phyloP scores from a whole-genome alignment of 805 yeast species.

The Groenewaldozyma salmanticensis region DNA sequence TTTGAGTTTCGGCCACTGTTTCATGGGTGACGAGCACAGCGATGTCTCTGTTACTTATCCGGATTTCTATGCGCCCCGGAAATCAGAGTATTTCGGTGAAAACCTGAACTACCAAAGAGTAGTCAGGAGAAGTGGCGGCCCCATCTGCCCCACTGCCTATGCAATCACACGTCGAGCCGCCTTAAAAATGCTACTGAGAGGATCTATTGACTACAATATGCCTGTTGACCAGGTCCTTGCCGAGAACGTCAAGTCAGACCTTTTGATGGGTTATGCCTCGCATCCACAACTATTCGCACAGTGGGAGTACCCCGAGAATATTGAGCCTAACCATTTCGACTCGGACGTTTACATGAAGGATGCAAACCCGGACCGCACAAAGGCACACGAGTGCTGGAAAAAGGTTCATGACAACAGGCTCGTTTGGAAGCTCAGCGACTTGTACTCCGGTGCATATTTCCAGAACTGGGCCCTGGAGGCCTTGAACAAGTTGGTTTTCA shows the following conservation, averaged over 20 bases:
- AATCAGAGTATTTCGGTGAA: conserved; percentile 1
- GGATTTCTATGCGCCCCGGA: conserved; percentile 8
- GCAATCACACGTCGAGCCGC: conserved; percentile 11
- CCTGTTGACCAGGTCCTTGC: conserved; percentile 9
- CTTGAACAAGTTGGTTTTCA: neutral
- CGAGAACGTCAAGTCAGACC: conserved; percentile 4
- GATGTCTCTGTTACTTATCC: conserved; percentile 2
- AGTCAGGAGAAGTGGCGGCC: conserved; percentile 6
- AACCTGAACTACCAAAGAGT: conserved; percentile 6
- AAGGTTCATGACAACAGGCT: neutral
- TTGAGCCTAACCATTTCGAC: conserved; percentile 5
- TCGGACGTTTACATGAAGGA: conserved; percentile 5
- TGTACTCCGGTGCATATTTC: conserved; percentile 1
- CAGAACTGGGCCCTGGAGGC: neutral
- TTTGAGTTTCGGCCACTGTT: conserved; percentile 9
- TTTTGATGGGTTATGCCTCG: conserved; percentile 7
- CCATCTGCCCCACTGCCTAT: conserved; percentile 12
- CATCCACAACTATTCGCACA: conserved; percentile 9
- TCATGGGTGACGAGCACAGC: conserved; percentile 2
- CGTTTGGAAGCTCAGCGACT: conserved; percentile 1
- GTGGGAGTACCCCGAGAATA: conserved; percentile 6
- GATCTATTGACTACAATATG: conserved; percentile 6
- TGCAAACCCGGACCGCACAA: neutral
- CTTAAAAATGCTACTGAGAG: conserved; percentile 8
- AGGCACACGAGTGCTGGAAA: conserved; percentile 1